A percentile compares a stretch with the other conserved stretches of the same genome.
phyloP scores from a whole-genome alignment of 108 stramenopile species.

The Cyclostephanos tholiformis region DNA sequence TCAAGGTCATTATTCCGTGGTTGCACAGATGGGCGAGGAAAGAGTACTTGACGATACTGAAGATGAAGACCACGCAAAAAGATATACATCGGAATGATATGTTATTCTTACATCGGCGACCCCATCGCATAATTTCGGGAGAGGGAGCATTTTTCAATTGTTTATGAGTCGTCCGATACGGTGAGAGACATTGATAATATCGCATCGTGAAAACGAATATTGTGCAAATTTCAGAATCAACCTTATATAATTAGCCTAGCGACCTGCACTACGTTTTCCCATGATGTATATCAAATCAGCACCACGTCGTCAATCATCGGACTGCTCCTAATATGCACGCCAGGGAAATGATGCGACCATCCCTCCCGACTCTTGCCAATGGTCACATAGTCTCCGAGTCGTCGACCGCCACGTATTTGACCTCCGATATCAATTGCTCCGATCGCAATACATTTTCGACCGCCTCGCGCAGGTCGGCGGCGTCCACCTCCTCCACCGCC shows the following conservation, averaged over 20 bases:
- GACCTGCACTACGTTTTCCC: no score
- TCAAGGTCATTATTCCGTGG: constrained; percentile 65
- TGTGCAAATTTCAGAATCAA: no score
- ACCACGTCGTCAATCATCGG: constrained; percentile 90
- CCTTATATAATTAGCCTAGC: no score
- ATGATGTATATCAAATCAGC: constrained; percentile 43
- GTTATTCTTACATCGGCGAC: no score
- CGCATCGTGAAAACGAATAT: no score
- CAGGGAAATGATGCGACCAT: constrained; percentile 76
- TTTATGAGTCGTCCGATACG: no score
- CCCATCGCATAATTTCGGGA: no score
- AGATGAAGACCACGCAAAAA: constrained; percentile 57
- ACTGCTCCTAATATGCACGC: constrained; percentile 82
- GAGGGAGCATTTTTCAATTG: no score
- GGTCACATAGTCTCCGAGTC: constrained; percentile 75
- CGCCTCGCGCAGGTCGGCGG: constrained; percentile 46
- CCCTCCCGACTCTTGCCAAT: constrained; percentile 52
- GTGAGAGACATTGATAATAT: no score
- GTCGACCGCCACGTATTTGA: constrained; percentile 86
- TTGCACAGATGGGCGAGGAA: constrained; percentile 76
- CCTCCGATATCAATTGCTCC: constrained; percentile 78
- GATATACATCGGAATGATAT: background rate
- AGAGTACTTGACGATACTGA: constrained; percentile 81
- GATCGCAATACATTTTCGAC: constrained; percentile 50
- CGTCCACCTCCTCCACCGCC: constrained; percentile 36